Base-by-base conservation (phyloP, 805 yeast species). In the Kockiozyma suomiensis region DNA sequence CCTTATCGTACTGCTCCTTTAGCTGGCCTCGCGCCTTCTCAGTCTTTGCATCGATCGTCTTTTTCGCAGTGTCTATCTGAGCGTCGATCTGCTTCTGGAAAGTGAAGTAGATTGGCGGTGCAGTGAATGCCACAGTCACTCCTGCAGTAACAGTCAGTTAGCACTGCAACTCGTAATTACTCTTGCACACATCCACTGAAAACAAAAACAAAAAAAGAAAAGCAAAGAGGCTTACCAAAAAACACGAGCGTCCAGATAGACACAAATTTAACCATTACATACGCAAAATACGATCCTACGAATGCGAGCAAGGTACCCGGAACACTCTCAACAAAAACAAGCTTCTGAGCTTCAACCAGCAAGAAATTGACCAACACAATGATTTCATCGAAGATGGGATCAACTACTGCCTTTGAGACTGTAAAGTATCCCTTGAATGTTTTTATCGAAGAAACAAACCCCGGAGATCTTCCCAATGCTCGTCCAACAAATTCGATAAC, bases 1-100 rank as follows among this genome's bases (percentile, higher is more conserved):
- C 57, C 35, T 32, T 41, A 28, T 47, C 46, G 51, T 56, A 50
- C 42, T 55, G 41, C 26, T 52, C 59, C 38, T 37, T 47, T 4
- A 45, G 35, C 52, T 55, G 43, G 42, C 47, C 54, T 50, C 54
- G 43, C 15, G 49, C 64, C 30, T 33, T 50, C 54, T 61, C 53
- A 55, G 62, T 59, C 56, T 71, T 70, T 42, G 49, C 61, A 58
- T 66, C 66, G 45, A 68, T 67, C 52, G 70, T 67, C 48, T 57
- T 64, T 57, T 61, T 66, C 37, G 61, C 68, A 33, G 58, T 40
- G 40, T 59, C 68, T 26, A 73, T 49, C 40, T 65, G 65, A 3
- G 82, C 82, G 76, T 88, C 91, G 70, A 92, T 87, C 78, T 88
- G 86, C 70, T 80, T 80, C 81, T 90, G 85, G 82, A 88, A 85